Evolutionary conservation across 129 eudicot genomes (phyloP).

Genomic region (Dittrichia graveolens): DNA sequence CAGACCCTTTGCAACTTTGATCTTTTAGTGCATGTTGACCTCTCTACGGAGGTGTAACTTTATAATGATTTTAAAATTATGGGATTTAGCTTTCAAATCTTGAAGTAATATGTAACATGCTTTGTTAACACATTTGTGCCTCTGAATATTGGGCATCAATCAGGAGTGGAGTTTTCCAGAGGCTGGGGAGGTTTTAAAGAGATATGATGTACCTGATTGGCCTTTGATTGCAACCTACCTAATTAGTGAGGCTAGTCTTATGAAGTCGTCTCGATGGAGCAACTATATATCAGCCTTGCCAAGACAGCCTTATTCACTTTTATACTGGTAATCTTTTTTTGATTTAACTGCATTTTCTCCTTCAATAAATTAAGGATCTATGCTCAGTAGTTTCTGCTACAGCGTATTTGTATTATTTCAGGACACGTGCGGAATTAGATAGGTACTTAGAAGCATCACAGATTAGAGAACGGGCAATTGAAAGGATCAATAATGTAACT

Average conservation of each 20-base stretch:
- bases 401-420: conserved; percentile 73
- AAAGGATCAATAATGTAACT: conserved; percentile 80
- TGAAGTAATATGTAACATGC: conserved; percentile 4
- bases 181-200: conserved; percentile 75
- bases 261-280: conserved; percentile 77
- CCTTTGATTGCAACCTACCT: conserved; percentile 93
- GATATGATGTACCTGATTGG: conserved; percentile 90
- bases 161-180: conserved; percentile 92
- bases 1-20: too few species aligned
- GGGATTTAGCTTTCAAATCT: too few species aligned
- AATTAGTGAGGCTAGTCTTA: conserved; percentile 82
- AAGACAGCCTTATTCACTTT: conserved; percentile 90
- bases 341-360: neutral
- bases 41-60: too few species aligned
- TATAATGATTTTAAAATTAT: too few species aligned
- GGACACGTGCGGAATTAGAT: conserved; percentile 93
- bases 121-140: neutral
- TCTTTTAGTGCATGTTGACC: too few species aligned
- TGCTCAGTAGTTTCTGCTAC: conserved; percentile 76
- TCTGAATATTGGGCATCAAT: conserved; percentile 4
- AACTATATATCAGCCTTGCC: conserved; percentile 93
- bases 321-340: conserved; percentile 67
- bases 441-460: conserved; percentile 93
- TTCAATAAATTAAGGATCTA: conserved; percentile 35
- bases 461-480: conserved; percentile 85